These are phyloP conservation scores for Oldenlandia corymbosa DNA, from an alignment of 257 asterid genomes.

Conservation along the genomic window DNA sequence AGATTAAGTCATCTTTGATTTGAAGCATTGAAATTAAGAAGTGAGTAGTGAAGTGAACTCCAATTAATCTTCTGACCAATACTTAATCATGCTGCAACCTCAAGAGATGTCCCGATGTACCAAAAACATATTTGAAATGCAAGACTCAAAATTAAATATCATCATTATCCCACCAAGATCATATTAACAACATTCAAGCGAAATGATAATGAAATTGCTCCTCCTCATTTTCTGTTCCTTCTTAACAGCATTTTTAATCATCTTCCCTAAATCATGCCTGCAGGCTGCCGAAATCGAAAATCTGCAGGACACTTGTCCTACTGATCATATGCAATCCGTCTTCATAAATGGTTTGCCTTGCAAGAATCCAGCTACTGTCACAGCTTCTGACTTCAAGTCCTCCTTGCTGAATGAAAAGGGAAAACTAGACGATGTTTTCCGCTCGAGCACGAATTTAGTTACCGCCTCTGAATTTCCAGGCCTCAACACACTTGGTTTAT, in stretches of 20 bases:
- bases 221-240: conserved; percentile 13
- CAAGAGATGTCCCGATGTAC: conserved; percentile 6
- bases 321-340: conserved; percentile 27
- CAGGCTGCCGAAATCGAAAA: conserved; percentile 40
- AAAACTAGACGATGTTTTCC: conserved; percentile 39
- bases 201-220: conserved; percentile 5
- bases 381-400: conserved; percentile 61
- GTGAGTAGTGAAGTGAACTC: conserved; percentile 58
- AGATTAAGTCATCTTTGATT: conserved; percentile 34
- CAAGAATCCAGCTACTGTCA: conserved; percentile 41
- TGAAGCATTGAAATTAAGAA: conserved; percentile 21
- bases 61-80: conserved; percentile 30
- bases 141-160: neutral
- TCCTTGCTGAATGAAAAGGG: conserved; percentile 38
- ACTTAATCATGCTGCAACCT: conserved; percentile 37
- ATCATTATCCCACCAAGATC: neutral
- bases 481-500: conserved; percentile 62
- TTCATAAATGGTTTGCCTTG: conserved; percentile 67
- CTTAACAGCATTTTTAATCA: conserved; percentile 12
- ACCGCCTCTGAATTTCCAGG: conserved; percentile 69
- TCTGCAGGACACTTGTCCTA: conserved; percentile 55
- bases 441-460: conserved; percentile 34
- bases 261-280: neutral
- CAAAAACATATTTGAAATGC: conserved; percentile 2
- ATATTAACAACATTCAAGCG: neutral